These are phyloP conservation scores for Centaurea solstitialis DNA, from an alignment of 129 eudicot species.

Conservation along the genomic window DNA sequence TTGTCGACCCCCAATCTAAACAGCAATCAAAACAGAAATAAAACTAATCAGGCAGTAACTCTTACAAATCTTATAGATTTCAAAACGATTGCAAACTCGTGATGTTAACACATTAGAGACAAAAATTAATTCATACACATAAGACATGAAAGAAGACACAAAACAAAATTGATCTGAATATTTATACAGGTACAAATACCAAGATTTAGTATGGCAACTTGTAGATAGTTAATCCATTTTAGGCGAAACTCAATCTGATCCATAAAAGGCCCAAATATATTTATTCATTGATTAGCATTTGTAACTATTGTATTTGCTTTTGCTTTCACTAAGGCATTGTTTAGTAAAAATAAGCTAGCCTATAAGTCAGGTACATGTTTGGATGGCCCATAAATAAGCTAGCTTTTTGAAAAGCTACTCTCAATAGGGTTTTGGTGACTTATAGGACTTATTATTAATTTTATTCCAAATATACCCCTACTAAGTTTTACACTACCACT, in stretches of 20 bases:
- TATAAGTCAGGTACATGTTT: too few relatives aligned
- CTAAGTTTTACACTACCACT: too few relatives aligned
- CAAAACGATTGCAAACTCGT: neutral
- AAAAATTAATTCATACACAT: neutral
- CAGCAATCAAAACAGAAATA: slow-evolving; percentile 5
- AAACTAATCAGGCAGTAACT: neutral
- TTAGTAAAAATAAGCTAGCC: too few relatives aligned
- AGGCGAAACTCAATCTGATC: neutral
- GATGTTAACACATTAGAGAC: neutral
- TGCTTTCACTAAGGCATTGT: neutral
- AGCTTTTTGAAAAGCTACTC: too few relatives aligned
- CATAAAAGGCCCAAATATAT: neutral
- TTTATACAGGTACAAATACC: neutral
- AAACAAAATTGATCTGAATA: neutral
- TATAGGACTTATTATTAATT: too few relatives aligned
- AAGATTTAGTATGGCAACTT: neutral
- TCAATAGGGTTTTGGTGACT: too few relatives aligned
- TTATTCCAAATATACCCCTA: too few relatives aligned
- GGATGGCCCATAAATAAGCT: too few relatives aligned
- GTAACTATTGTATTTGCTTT: neutral
- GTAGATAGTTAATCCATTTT: neutral
- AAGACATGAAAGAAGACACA: neutral
- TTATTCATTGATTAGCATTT: neutral
- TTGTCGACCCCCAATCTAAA: slow-evolving; percentile 83
- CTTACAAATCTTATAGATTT: neutral